phyloP scores from a whole-genome alignment of 2,329 filamentous ascomycete species.

The Macrophomina pseudophaseolina region DNA sequence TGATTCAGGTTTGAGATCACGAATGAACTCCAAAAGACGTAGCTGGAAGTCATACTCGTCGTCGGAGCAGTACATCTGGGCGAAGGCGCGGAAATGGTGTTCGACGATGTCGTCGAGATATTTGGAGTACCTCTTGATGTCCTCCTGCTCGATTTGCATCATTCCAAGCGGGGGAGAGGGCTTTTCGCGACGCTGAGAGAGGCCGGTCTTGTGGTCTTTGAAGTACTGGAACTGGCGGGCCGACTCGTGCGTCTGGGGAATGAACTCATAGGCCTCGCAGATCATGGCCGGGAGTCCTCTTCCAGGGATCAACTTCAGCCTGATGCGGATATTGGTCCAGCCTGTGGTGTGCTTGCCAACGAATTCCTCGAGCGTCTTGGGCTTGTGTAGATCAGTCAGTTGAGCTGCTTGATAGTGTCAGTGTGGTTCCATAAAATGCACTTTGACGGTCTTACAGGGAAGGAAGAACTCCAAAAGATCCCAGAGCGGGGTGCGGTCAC shows the following conservation, averaged over 20 bases:
- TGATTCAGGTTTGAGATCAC: constrained; percentile 43
- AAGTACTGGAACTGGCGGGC: constrained; percentile 50
- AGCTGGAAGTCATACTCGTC: constrained; percentile 53
- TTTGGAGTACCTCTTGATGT: constrained; percentile 51
- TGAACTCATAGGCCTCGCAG: constrained; percentile 55
- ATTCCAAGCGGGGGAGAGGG: constrained; percentile 54
- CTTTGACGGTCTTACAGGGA: constrained; percentile 37
- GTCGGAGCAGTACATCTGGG: constrained; percentile 50
- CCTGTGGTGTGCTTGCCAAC: constrained; percentile 44
- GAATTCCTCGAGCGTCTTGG: constrained; percentile 44
- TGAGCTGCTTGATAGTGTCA: constrained; percentile 27
- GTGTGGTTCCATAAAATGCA: neutral
- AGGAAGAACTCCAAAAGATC: constrained; percentile 52
- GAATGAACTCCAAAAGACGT: constrained; percentile 49
- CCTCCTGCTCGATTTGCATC: constrained; percentile 50
- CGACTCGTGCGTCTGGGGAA: constrained; percentile 47
- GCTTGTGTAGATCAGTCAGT: constrained; percentile 26
- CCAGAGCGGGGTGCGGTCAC: constrained; percentile 52
- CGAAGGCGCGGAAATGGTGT: constrained; percentile 48
- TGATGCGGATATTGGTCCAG: constrained; percentile 45
- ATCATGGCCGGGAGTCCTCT: constrained; percentile 50
- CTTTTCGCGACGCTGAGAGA: constrained; percentile 40
- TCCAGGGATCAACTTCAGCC: constrained; percentile 50
- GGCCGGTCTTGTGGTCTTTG: constrained; percentile 43
- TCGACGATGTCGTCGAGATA: constrained; percentile 52